Base-by-base conservation (phyloP, 2,329 filamentous ascomycete genomes). In the Epichloe coenophiala region DNA sequence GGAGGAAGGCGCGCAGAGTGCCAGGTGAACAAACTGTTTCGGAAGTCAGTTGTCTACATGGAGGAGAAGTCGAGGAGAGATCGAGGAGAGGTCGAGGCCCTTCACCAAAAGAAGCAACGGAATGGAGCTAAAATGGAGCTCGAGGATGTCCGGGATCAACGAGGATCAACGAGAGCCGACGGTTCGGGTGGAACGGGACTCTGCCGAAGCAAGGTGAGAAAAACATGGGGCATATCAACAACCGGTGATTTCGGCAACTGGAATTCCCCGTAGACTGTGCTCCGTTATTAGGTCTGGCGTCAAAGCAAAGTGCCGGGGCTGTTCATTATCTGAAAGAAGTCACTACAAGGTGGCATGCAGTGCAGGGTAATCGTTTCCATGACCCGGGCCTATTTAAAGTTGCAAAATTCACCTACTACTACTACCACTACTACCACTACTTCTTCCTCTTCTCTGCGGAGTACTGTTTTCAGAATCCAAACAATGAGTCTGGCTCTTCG, bases 401-500 rank as follows among this genome's bases (percentile, higher is more conserved):
- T 8, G 27, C 27, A 8, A 31, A 31, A 31, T 9, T 3, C 8
- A 8, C 27, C 27, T 3, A 31, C 0, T 31, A 31, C 27, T 31
- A 31, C 27, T 31, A 31, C 27, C 1, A 31, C 0, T 31, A 31
- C 27, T 31, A 31, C 27, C 9, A 31, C 23, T 27, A 0, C 27
- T 31, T 4, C 27, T 31, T 31, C 27, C 4, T 31, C 27, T 31
- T 9, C 27, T 31, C 9, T 31, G 31, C 8, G 3, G 31, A 31
- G 9, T 11, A 31, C 9, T 31, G 4, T 1, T 40, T 17, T 48
- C 21, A 52, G 31, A 55, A 38, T 5, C 53, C 53, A 51, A 55
- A 54, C 42, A 60, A 47, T 19, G 55, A 53, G 11, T 39, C 35
- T 13, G 41, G 3, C 47, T 41, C 38, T 41, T 47, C 23, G 12